These are phyloP conservation scores for Jatropha podagrica DNA, from an alignment of 441 rosid genomes.

Conservation along the genomic window DNA sequence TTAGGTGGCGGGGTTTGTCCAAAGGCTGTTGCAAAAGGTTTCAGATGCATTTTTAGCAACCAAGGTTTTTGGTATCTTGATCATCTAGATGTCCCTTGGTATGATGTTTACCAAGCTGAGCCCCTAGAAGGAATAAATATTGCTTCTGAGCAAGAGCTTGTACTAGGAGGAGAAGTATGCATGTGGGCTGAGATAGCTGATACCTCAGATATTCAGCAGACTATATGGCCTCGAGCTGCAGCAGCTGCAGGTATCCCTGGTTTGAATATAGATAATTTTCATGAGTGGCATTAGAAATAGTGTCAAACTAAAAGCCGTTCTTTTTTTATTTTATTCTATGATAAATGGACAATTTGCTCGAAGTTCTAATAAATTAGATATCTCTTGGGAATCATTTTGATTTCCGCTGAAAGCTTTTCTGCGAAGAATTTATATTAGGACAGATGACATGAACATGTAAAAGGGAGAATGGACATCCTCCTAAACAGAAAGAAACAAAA, in stretches of 20 bases:
- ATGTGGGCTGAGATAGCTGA: constrained; percentile 97
- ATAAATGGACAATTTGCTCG: neutral
- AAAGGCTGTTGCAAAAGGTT: constrained; percentile 79
- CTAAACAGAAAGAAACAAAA: neutral
- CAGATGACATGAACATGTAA: neutral
- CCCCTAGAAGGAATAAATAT: constrained; percentile 69
- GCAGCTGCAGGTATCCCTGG: constrained; percentile 75
- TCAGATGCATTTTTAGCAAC: constrained; percentile 86
- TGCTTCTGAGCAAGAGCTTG: constrained; percentile 60
- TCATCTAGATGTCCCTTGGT: constrained; percentile 92
- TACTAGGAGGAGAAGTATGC: constrained; percentile 96
- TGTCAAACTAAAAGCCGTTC: too few relatives aligned
- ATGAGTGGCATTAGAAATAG: neutral
- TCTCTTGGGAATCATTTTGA: constrained; percentile 7
- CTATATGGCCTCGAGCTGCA: constrained; percentile 98
- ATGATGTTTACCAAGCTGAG: constrained; percentile 66
- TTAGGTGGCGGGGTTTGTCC: constrained; percentile 82
- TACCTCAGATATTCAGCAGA: constrained; percentile 79
- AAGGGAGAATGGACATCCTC: neutral
- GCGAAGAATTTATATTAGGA: neutral
- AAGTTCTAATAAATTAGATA: neutral
- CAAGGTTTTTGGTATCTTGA: constrained; percentile 95
- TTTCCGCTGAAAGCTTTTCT: neutral
- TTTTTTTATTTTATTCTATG: neutral
- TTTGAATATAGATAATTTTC: neutral